Conservation (phyloP, 495 filamentous ascomycete genomes). For the Parathielavia appendiculata region DNA sequence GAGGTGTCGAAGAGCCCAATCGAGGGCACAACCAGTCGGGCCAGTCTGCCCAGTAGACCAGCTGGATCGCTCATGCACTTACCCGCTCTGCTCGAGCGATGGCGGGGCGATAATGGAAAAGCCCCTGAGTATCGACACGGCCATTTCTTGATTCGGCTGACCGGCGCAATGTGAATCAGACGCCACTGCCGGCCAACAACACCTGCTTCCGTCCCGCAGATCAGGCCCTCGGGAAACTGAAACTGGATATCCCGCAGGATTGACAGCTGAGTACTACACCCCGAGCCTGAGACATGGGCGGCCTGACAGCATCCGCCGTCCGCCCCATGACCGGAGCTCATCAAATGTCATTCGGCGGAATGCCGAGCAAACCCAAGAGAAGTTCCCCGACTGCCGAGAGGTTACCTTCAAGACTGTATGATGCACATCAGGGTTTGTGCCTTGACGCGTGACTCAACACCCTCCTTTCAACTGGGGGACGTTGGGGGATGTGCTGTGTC, state of each 20-base stretch:
- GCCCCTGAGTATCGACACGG: neutral
- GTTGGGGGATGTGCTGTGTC: no score
- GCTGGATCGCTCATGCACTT: constrained; percentile 9
- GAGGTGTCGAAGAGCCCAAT: no score
- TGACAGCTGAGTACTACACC: neutral
- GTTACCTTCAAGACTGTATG: neutral
- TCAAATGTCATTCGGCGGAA: neutral
- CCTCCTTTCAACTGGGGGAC: no score
- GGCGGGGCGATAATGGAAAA: no score
- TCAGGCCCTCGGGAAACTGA: neutral
- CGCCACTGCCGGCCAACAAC: neutral
- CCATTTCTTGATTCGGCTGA: neutral
- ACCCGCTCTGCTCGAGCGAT: no score
- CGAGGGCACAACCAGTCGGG: no score
- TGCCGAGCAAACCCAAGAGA: no score
- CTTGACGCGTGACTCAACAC: no score
- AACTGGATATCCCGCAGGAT: neutral
- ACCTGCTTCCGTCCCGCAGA: neutral
- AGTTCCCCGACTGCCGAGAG: neutral
- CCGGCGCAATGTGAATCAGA: neutral
- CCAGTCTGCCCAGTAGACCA: neutral
- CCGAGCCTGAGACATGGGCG: neutral
- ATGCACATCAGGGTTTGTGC: no score
- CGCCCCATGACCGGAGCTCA: neutral
- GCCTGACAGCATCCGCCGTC: neutral